These are phyloP conservation scores for Neurospora sp. DNA, from an alignment of 495 filamentous ascomycete genomes.

Conservation along the genomic window DNA sequence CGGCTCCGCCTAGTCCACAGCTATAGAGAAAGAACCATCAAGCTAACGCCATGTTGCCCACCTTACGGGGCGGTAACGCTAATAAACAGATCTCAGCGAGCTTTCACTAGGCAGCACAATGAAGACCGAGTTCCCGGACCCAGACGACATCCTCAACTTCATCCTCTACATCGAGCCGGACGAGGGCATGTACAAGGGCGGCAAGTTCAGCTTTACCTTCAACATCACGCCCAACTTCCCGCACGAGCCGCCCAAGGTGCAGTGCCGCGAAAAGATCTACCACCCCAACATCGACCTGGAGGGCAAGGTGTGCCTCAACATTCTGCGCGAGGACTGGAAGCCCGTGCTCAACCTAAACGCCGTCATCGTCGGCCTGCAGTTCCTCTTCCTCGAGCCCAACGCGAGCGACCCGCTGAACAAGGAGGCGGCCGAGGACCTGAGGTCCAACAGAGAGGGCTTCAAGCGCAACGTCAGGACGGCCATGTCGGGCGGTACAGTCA, in stretches of 20 bases:
- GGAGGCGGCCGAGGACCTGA: conserved; percentile 88
- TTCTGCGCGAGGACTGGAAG: conserved; percentile 97
- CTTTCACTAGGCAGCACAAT: conserved; percentile 83
- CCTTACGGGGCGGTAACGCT: background rate
- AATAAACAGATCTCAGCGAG: conserved; percentile 70
- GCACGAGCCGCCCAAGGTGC: conserved; percentile 96
- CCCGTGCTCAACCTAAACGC: conserved; percentile 94
- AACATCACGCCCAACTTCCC: conserved; percentile 90
- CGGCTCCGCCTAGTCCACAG: background rate
- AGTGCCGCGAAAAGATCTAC: conserved; percentile 97
- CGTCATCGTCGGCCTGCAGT: conserved; percentile 94
- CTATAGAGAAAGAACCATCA: background rate
- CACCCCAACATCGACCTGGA: conserved; percentile 98
- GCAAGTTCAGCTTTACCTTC: conserved; percentile 82
- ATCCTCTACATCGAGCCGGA: conserved; percentile 87
- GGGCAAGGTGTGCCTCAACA: conserved; percentile 96
- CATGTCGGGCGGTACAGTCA: conserved; percentile 76
- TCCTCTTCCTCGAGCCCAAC: conserved; percentile 95
- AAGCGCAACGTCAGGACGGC: conserved; percentile 77
- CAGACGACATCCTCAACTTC: conserved; percentile 95
- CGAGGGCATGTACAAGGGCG: conserved; percentile 95
- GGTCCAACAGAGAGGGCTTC: conserved; percentile 72
- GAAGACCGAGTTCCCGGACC: conserved; percentile 86
- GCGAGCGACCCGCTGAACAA: conserved; percentile 96
- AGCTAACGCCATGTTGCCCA: background rate